phyloP scores from a whole-genome alignment of 1,284 basidiomycete genomes.

The Ganoderma multipileum region DNA sequence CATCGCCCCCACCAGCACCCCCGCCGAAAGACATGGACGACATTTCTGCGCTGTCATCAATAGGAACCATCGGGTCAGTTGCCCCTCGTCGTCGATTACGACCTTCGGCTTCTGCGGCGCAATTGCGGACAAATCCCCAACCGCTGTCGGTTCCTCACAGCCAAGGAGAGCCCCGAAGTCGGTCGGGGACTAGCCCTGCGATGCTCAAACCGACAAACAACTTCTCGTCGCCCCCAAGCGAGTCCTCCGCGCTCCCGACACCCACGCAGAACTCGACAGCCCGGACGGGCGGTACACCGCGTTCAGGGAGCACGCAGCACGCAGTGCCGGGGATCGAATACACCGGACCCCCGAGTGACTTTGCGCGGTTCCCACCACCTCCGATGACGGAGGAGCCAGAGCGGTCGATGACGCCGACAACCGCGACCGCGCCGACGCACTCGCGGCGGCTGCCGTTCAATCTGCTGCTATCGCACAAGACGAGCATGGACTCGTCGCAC shows the following conservation, averaged over 20 bases:
- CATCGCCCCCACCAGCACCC: constrained; percentile 54
- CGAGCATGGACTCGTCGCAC: constrained; percentile 50
- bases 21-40: constrained; percentile 62
- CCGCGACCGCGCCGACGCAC: constrained; percentile 51
- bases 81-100: constrained; percentile 66
- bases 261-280: constrained; percentile 37
- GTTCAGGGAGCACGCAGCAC: constrained; percentile 32
- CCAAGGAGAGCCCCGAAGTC: constrained; percentile 52
- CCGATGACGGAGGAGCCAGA: constrained; percentile 44
- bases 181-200: constrained; percentile 74
- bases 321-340: constrained; percentile 54
- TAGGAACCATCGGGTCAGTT: constrained; percentile 59
- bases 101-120: constrained; percentile 79
- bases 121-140: constrained; percentile 59
- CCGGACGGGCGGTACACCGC: constrained; percentile 30
- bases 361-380: constrained; percentile 75
- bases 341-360: constrained; percentile 70
- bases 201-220: constrained; percentile 44
- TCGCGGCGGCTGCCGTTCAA: constrained; percentile 72
- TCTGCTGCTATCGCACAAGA: constrained; percentile 53
- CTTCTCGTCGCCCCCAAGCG: constrained; percentile 40
- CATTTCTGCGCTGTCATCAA: constrained; percentile 51
- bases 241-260: constrained; percentile 31
- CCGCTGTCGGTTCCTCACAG: constrained; percentile 43
- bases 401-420: constrained; percentile 46